Base-by-base conservation (phyloP, 768 basidiomycete species). In the Phallus indusiatus region DNA sequence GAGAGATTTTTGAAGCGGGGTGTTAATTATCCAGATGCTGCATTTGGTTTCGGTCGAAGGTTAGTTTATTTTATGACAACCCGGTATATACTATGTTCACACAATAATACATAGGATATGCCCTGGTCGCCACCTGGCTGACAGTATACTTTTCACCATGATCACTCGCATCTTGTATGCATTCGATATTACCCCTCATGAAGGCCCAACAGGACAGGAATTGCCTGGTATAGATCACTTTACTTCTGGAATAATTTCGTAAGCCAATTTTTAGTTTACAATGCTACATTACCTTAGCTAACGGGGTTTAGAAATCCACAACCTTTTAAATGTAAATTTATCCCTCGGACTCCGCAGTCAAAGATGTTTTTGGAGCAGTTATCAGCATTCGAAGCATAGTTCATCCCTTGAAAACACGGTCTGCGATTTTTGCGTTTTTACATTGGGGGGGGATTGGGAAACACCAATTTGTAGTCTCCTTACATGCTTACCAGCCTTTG, bases 281-380 rank as follows among this genome's bases (percentile, higher is more conserved):
- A 17, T 53, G 3, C 33, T 53, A 17, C 33, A 8, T 17, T 5
- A 17, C 12, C 5, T 11, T 36, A 9, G 1, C 5, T 55, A 5
- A 20, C 18, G 18, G 11, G 12, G 34, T n/a, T 36, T 54, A 73
- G 72, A 54, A 70, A 70, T 47, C 70, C 72, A 22, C 63, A 72
- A 49, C 53, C 67, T 11, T 73, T 72, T 55, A 50, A 64, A 54
- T 73, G 55, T 54, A 37, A 55, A 34, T 71, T 72, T 42, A 61
- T 63, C 28, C 71, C 72, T 24, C 71, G 71, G 20, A 70, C 71
- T 28, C 65, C 64, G 34, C 63, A 60, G 7, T 66, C 70, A 20
- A 64, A 56, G 48, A 62, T 47, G 17, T 58, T 72, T 51, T 7
- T 28, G 28, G 28, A 28, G 28, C 28, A 28, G 28, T 7, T 28